phyloP scores from a whole-genome alignment of 228 moss, liverwort and hornwort species.

The Sphagnum magellanicum region DNA sequence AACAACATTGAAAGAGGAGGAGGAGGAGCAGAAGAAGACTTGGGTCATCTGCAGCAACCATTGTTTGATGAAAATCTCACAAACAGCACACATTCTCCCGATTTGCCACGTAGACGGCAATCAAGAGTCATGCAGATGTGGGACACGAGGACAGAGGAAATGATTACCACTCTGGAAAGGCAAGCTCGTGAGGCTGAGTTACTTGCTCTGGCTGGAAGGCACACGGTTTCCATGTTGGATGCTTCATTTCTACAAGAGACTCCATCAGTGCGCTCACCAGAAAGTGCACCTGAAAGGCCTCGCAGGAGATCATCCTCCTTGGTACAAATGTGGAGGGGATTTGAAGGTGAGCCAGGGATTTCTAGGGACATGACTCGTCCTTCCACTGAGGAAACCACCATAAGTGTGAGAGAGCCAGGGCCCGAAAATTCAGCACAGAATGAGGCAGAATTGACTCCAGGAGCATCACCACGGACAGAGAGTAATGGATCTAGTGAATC shows the following conservation, averaged over 20 bases:
- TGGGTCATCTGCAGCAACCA: constrained; percentile 16
- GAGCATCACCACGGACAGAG: background rate
- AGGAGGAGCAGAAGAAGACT: constrained; percentile 1
- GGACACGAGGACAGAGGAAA: constrained; percentile 60
- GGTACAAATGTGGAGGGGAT: constrained; percentile 70
- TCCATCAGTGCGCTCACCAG: constrained; percentile 28
- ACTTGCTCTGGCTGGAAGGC: constrained; percentile 64
- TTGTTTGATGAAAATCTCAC: constrained; percentile 7
- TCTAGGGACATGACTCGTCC: constrained; percentile 19
- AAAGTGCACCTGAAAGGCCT: constrained; percentile 52
- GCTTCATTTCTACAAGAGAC: constrained; percentile 70
- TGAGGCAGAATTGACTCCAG: background rate
- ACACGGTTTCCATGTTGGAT: constrained; percentile 72
- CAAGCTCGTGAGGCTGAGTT: constrained; percentile 75
- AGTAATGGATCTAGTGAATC: constrained; percentile 6
- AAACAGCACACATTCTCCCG: constrained; percentile 12
- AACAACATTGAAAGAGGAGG: constrained; percentile 16
- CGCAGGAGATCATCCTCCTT: constrained; percentile 55
- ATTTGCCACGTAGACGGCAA: constrained; percentile 30
- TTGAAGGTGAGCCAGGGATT: constrained; percentile 49
- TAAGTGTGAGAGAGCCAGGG: constrained; percentile 4
- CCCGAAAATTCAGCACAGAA: background rate
- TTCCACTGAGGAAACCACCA: constrained; percentile 12
- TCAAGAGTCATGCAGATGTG: constrained; percentile 51
- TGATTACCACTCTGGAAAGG: constrained; percentile 61